These are phyloP conservation scores for Hypoxylon sp. DNA, from an alignment of 2,329 filamentous ascomycete genomes.

Conservation along the genomic window DNA sequence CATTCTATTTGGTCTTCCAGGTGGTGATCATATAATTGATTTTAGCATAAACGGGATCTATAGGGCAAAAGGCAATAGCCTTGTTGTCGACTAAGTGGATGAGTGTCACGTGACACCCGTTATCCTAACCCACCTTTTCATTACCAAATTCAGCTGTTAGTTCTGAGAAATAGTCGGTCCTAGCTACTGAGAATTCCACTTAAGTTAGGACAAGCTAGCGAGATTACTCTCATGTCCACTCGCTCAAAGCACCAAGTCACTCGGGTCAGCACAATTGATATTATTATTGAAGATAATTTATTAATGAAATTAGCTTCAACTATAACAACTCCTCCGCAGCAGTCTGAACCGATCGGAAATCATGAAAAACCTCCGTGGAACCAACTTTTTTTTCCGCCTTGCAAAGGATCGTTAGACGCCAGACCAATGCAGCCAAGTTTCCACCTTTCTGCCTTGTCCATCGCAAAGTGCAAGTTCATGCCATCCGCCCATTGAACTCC, in stretches of 20 bases:
- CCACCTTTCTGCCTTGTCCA: constrained; percentile 12
- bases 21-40: no score
- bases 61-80: background rate
- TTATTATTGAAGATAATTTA: constrained; percentile 1
- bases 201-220: background rate
- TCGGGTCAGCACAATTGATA: background rate
- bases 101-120: background rate
- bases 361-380: constrained; percentile 14
- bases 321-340: constrained; percentile 9
- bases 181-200: background rate
- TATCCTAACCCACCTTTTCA: background rate
- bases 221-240: background rate
- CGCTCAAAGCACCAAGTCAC: constrained; percentile 9
- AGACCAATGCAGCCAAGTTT: constrained; percentile 9
- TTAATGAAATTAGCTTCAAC: constrained; percentile 12
- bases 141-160: background rate
- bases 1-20: no score
- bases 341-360: constrained; percentile 10
- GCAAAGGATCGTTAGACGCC: constrained; percentile 22
- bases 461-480: constrained; percentile 11
- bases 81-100: background rate
- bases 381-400: background rate
- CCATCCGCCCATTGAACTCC: constrained; percentile 28
- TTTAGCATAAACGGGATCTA: background rate
- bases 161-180: background rate